These are phyloP conservation scores for Fonsecaea pedrosoi DNA, from an alignment of 2,329 filamentous ascomycete species.

Conservation along the genomic window DNA sequence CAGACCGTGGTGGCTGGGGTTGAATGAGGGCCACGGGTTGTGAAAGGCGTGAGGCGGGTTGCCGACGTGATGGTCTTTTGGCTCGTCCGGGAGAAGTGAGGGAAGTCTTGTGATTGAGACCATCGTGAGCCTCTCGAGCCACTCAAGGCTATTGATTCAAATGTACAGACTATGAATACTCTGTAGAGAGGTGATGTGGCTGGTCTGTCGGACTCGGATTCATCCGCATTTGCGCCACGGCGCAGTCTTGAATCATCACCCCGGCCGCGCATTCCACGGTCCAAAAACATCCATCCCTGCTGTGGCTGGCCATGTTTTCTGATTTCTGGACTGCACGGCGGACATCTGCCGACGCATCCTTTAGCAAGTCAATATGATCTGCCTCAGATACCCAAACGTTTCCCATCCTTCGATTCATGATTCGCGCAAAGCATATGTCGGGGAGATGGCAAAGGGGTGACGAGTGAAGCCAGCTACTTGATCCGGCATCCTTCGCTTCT, in stretches of 20 bases:
- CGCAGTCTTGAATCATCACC: not conserved
- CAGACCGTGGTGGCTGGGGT: conserved; percentile 16
- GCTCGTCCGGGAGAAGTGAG: conserved; percentile 29
- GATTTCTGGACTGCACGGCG: not conserved
- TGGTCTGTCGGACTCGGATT: conserved; percentile 1
- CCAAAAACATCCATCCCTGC: too few species aligned
- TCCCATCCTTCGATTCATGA: not conserved
- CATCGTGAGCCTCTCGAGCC: conserved; percentile 10
- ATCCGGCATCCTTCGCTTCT: not conserved
- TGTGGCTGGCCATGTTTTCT: not conserved
- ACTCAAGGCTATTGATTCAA: not conserved
- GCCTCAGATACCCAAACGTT: too few species aligned
- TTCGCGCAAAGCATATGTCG: not conserved
- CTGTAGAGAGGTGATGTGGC: not conserved
- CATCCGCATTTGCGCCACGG: not conserved
- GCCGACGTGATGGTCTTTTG: conserved; percentile 51
- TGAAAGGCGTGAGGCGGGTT: conserved; percentile 54
- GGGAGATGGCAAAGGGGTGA: not conserved
- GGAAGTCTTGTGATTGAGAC: conserved; percentile 21
- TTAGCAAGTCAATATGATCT: too few species aligned
- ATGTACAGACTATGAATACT: not conserved
- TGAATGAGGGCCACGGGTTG: conserved; percentile 58
- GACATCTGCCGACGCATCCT: not conserved
- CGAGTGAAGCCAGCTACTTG: not conserved
- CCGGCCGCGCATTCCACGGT: too few species aligned